Base-by-base conservation (phyloP, 75 land plant genomes). In the Selaginella tamariscina region DNA sequence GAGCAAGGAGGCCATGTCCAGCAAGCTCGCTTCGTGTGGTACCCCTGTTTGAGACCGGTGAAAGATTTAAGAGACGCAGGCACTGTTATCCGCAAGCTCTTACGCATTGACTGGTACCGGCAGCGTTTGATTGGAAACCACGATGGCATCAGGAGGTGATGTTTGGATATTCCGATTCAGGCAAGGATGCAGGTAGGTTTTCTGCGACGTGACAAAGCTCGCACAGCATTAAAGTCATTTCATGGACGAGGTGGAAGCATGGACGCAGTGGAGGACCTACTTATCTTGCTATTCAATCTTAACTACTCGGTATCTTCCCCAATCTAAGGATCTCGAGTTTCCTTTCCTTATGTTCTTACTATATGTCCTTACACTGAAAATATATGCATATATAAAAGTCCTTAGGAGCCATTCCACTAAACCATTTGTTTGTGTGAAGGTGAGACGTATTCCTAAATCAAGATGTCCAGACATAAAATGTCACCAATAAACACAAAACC, bases 241-340 rank as follows among this genome's bases (percentile, higher is more conserved):
- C 96, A 91, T 77, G 92, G 96, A 9, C 92, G 96, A 64, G 96
- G 96, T 56, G 96, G 96, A 30, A 91, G 92, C 67, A 86, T 68
- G 96, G 96, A 32, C 88, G 96, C 69, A 91, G 96, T 64, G 92
- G 96, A 49, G 92, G 96, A 31, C 96, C 96, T 1, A 91, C 86
- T 27, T 85, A 91, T 79, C 88, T 91, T 67, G 96, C 96, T 69
- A 91, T 91, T 57, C 97, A 91, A 65, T 91, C 97, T 13, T 92
- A 91, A 65, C 97, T 54, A 2, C 68, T 54, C 2, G 68, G 62
- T n/a, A n/a, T n/a, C n/a, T n/a, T n/a, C n/a, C n/a, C n/a, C n/a
- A n/a, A n/a, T n/a, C n/a, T n/a, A n/a, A n/a, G n/a, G n/a, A n/a
- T n/a, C n/a, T n/a, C n/a, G n/a, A n/a, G n/a, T n/a, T n/a, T n/a